These are phyloP conservation scores for Tirmania nivea DNA, from an alignment of 495 filamentous ascomycete species.

Conservation along the genomic window DNA sequence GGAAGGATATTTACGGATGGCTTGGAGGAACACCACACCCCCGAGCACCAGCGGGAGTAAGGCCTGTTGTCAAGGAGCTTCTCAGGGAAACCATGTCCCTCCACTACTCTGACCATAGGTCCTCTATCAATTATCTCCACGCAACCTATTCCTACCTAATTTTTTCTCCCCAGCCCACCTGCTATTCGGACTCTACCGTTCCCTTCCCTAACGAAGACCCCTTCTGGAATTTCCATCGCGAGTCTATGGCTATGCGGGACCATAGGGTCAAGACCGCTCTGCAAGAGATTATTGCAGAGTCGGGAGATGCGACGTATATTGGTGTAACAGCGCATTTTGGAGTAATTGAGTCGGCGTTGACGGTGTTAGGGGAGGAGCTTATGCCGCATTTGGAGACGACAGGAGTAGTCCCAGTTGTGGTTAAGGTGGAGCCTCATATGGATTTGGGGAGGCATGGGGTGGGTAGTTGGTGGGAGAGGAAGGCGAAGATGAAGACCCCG, in stretches of 20 bases:
- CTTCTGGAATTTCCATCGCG: conserved; percentile 13
- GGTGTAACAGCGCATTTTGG: conserved; percentile 12
- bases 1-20: neutral
- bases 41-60: conserved; percentile 2
- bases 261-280: conserved; percentile 8
- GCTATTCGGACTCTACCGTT: neutral
- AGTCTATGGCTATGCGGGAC: conserved; percentile 9
- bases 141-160: conserved; percentile 5
- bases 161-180: neutral
- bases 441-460: conserved; percentile 5
- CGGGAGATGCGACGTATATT: conserved; percentile 10
- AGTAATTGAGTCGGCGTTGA: conserved; percentile 13
- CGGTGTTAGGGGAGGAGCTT: conserved; percentile 4
- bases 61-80: conserved; percentile 9
- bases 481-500: neutral
- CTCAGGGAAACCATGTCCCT: conserved; percentile 12
- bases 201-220: conserved; percentile 9
- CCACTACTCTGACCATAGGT: conserved; percentile 10
- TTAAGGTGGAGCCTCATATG: conserved; percentile 6
- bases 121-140: conserved; percentile 2
- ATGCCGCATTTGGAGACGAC: conserved; percentile 8
- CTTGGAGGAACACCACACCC: neutral
- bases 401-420: conserved; percentile 12
- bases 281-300: neutral
- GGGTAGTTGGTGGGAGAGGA: neutral